Conservation (phyloP, 768 basidiomycete genomes). For the Thelephora ganbajun region DNA sequence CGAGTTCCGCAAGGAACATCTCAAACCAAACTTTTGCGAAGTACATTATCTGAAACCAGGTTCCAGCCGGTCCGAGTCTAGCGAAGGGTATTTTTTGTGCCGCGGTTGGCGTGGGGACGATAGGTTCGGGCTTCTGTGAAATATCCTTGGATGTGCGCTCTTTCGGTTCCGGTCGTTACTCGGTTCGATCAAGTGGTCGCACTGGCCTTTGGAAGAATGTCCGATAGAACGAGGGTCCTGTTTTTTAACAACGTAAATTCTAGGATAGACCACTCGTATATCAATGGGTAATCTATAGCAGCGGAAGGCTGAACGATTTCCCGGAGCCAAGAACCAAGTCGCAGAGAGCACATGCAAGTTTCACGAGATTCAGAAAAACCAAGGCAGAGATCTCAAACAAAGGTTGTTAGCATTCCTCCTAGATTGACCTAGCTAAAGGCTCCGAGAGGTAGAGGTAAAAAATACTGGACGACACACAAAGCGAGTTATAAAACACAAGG, state of each 20-base stretch:
- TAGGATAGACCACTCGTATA: too few relatives aligned
- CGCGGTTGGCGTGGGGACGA: constrained; percentile 40
- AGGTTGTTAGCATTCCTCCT: too few relatives aligned
- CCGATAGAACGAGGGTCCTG: too few relatives aligned
- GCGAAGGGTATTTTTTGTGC: constrained; percentile 83
- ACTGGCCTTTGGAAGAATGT: too few relatives aligned
- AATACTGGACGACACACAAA: constrained; percentile 6
- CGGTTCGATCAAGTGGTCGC: too few relatives aligned
- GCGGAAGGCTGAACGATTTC: too few relatives aligned
- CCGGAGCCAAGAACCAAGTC: constrained; percentile 8
- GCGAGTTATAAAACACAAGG: constrained; percentile 1
- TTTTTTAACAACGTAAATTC: too few relatives aligned
- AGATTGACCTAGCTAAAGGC: too few relatives aligned
- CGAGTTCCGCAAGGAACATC: constrained; percentile 42
- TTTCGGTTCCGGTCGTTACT: too few relatives aligned
- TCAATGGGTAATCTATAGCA: too few relatives aligned
- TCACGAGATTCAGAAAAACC: constrained; percentile 9
- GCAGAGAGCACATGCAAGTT: constrained; percentile 13
- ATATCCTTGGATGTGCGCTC: too few relatives aligned
- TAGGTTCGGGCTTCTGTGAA: not conserved
- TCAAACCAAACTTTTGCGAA: constrained; percentile 49
- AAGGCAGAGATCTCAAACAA: too few relatives aligned
- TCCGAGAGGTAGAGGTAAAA: constrained; percentile 5
- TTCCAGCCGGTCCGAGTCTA: constrained; percentile 64
- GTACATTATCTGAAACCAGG: constrained; percentile 69